phyloP scores from a whole-genome alignment of 192 early-diverging fungal species.

The Podila horticola region DNA sequence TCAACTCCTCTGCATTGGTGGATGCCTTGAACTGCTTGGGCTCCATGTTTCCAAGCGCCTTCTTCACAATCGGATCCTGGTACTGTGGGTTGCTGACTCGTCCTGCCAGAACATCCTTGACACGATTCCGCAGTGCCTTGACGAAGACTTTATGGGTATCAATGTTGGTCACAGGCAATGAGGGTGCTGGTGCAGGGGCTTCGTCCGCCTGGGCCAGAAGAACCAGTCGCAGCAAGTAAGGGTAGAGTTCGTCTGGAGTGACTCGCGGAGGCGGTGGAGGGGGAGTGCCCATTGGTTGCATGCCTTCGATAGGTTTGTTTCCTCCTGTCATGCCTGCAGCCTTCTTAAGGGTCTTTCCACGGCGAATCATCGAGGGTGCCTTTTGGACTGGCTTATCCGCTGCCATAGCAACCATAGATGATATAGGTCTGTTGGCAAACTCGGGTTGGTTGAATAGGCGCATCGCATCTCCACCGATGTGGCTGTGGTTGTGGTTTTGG shows the following conservation, averaged over 20 bases:
- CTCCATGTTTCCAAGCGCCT: slow-evolving; percentile 43
- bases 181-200: slow-evolving; percentile 5
- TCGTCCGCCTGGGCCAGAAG: slow-evolving; percentile 39
- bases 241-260: slow-evolving; percentile 36
- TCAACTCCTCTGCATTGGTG: slow-evolving; percentile 58
- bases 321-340: slow-evolving; percentile 42
- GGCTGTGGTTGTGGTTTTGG: slow-evolving; percentile 27
- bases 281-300: slow-evolving; percentile 3
- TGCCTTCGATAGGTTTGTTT: background rate
- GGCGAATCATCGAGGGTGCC: slow-evolving; percentile 33
- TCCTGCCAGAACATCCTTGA: slow-evolving; percentile 60
- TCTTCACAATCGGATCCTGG: slow-evolving; percentile 55
- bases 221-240: slow-evolving; percentile 37
- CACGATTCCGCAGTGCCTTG: slow-evolving; percentile 44
- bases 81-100: slow-evolving; percentile 56
- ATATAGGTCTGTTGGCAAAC: slow-evolving; percentile 31
- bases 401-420: slow-evolving; percentile 34
- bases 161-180: slow-evolving; percentile 25
- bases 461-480: slow-evolving; percentile 38
- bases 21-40: slow-evolving; percentile 55
- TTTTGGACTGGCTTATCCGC: slow-evolving; percentile 34
- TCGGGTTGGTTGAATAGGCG: slow-evolving; percentile 30
- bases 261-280: slow-evolving; percentile 13
- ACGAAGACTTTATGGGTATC: slow-evolving; percentile 61
- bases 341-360: slow-evolving; percentile 31